These are phyloP conservation scores for Rhizomucor pusillus DNA, from an alignment of 371 early-diverging fungal genomes.

Conservation along the genomic window DNA sequence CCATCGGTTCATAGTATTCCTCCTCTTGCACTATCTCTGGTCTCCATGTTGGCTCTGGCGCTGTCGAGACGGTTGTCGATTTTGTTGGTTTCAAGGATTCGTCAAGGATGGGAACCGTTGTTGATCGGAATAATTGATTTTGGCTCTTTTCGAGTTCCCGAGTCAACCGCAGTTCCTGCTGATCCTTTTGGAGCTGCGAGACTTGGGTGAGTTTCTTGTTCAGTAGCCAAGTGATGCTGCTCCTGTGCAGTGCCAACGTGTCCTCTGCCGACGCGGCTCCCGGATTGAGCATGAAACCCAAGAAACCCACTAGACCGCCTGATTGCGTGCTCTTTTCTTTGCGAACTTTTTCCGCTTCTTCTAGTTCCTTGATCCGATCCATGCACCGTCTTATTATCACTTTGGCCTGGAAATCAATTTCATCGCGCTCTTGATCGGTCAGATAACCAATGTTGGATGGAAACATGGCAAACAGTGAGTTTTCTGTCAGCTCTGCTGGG, in stretches of 20 bases:
- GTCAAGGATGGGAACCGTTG: background rate
- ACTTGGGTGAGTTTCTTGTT: conserved; percentile 53
- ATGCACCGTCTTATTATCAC: conserved; percentile 51
- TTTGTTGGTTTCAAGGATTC: background rate
- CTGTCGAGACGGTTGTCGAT: conserved; percentile 2
- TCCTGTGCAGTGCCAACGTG: conserved; percentile 43
- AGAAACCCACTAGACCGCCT: conserved; percentile 18
- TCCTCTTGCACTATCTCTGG: conserved; percentile 4
- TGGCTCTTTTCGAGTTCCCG: conserved; percentile 53
- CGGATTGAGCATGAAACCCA: conserved; percentile 13
- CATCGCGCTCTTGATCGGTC: conserved; percentile 54
- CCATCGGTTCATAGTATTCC: conserved; percentile 4
- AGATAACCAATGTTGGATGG: conserved; percentile 28
- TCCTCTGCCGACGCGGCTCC: conserved; percentile 25
- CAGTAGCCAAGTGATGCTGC: conserved; percentile 51
- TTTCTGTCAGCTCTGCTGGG: conserved; percentile 1
- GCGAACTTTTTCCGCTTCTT: conserved; percentile 40
- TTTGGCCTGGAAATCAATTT: conserved; percentile 61
- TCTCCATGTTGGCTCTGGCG: background rate
- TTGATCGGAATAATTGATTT: conserved; percentile 28
- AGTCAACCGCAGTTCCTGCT: conserved; percentile 50
- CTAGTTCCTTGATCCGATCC: conserved; percentile 50
- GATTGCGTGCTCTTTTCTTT: conserved; percentile 7
- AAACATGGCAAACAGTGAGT: conserved; percentile 35
- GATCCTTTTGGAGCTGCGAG: conserved; percentile 50